Conservation (phyloP, 495 filamentous ascomycete species). For the Neurospora cerealis region DNA sequence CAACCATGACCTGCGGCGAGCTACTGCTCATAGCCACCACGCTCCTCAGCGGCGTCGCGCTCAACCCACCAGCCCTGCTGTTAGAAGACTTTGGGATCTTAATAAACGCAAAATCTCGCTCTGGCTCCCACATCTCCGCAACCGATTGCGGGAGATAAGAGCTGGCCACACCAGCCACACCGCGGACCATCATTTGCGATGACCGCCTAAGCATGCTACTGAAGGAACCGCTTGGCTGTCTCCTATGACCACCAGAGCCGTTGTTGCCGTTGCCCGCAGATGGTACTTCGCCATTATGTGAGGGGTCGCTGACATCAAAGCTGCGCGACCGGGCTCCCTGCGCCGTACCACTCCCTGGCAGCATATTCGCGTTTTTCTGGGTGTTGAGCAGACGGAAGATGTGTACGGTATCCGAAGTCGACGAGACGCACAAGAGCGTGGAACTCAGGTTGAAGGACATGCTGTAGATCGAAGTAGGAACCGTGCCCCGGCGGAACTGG, state of each 20-base stretch:
- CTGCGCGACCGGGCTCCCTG: conserved; percentile 29
- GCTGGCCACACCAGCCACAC: conserved; percentile 76
- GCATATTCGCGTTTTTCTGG: conserved; percentile 1
- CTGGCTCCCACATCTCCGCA: conserved; percentile 94
- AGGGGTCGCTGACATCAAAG: conserved; percentile 37
- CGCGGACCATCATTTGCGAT: conserved; percentile 88
- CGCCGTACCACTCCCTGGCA: conserved; percentile 3
- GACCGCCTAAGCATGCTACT: conserved; percentile 91
- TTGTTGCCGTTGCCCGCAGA: conserved; percentile 25
- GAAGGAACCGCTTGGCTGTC: conserved; percentile 53
- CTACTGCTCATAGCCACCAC: conserved; percentile 93
- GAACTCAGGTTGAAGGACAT: conserved; percentile 99
- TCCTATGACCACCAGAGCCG: conserved; percentile 19
- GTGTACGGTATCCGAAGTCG: conserved; percentile 93
- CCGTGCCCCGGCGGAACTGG: conserved; percentile 89
- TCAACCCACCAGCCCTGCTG: conserved; percentile 22
- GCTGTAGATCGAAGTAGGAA: conserved; percentile 89
- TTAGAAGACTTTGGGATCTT: conserved; percentile 65
- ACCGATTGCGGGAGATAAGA: conserved; percentile 87
- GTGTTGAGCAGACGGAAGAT: conserved; percentile 63
- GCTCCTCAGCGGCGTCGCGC: conserved; percentile 45
- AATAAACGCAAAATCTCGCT: conserved; percentile 91
- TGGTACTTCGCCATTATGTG: conserved; percentile 28
- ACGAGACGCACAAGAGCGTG: conserved; percentile 88
- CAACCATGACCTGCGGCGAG: conserved; percentile 93